Evolutionary conservation across 2,329 filamentous ascomycete genomes (phyloP).

Genomic region (Calycina herbarum): DNA sequence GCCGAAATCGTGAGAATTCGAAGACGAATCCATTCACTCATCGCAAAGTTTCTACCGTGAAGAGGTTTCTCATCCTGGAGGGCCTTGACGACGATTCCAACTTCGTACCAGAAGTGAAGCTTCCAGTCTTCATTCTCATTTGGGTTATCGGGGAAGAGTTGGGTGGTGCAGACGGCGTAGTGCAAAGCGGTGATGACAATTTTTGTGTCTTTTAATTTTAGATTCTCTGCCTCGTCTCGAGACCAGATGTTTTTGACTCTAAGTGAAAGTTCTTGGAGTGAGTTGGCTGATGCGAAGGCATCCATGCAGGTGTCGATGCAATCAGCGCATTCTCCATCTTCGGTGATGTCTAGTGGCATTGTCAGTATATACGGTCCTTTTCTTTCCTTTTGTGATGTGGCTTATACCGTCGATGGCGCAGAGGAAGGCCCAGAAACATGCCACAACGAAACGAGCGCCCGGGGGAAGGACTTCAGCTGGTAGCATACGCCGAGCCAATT

Average conservation of each 20-base stretch:
- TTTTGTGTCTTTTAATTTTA: conserved; percentile 10
- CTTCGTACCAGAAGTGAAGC: conserved; percentile 14
- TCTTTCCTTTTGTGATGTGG: background rate
- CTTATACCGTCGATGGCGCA: conserved; percentile 13
- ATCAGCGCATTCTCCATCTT: conserved; percentile 11
- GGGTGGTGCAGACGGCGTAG: conserved; percentile 5
- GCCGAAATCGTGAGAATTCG: conserved; percentile 13
- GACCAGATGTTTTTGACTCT: conserved; percentile 12
- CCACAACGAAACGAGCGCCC: conserved; percentile 12
- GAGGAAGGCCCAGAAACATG: conserved; percentile 13
- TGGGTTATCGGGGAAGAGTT: background rate
- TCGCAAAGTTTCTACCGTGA: conserved; percentile 6
- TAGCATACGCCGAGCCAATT: conserved; percentile 7
- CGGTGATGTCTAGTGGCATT: conserved; percentile 6
- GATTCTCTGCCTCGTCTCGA: conserved; percentile 3
- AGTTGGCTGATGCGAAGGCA: background rate
- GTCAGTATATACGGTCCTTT: background rate
- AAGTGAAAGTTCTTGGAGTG: conserved; percentile 4
- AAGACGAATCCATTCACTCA: conserved; percentile 14
- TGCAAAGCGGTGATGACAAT: conserved; percentile 13
- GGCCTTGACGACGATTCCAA: conserved; percentile 6
- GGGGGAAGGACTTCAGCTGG: conserved; percentile 3
- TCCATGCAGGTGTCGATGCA: conserved; percentile 11
- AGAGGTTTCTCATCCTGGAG: conserved; percentile 10
- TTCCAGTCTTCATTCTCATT: conserved; percentile 12